These are phyloP conservation scores for Auriscalpium vulgare DNA, from an alignment of 768 basidiomycete genomes.

Conservation along the genomic window DNA sequence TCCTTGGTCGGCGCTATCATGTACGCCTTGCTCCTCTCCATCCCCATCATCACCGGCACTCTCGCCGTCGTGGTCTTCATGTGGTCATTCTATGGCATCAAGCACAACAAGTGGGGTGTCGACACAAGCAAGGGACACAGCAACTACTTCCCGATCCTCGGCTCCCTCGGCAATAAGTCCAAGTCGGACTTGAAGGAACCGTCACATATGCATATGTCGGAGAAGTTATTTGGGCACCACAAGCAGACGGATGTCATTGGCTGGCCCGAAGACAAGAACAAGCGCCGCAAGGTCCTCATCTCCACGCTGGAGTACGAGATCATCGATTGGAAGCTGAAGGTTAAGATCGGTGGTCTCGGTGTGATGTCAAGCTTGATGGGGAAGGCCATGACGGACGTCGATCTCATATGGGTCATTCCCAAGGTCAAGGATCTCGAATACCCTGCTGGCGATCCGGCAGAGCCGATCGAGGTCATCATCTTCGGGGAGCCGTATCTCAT, in stretches of 20 bases:
- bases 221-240: slow-evolving; percentile 57
- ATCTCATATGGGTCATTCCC: slow-evolving; percentile 87
- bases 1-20: slow-evolving; percentile 78
- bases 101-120: slow-evolving; percentile 86
- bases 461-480: slow-evolving; percentile 93
- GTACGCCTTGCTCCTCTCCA: slow-evolving; percentile 73
- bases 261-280: slow-evolving; percentile 93
- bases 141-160: slow-evolving; percentile 87
- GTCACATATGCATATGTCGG: slow-evolving; percentile 49
- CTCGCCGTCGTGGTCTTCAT: slow-evolving; percentile 84
- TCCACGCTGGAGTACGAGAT: slow-evolving; percentile 94
- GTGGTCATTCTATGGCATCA: slow-evolving; percentile 96
- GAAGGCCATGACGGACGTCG: slow-evolving; percentile 96
- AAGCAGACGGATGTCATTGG: slow-evolving; percentile 72
- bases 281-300: slow-evolving; percentile 86
- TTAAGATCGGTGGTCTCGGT: slow-evolving; percentile 96
- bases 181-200: slow-evolving; percentile 63
- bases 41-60: slow-evolving; percentile 79
- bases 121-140: slow-evolving; percentile 60
- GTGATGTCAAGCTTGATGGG: slow-evolving; percentile 98
- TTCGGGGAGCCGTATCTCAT: slow-evolving; percentile 94
- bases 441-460: slow-evolving; percentile 82
- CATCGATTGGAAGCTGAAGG: slow-evolving; percentile 95
- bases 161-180: slow-evolving; percentile 55
- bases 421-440: slow-evolving; percentile 95